Evolutionary conservation across 2,329 filamentous ascomycete genomes (phyloP), one percentile per base, ranked within the genome.

Genomic region (Diplodia seriata): DNA sequence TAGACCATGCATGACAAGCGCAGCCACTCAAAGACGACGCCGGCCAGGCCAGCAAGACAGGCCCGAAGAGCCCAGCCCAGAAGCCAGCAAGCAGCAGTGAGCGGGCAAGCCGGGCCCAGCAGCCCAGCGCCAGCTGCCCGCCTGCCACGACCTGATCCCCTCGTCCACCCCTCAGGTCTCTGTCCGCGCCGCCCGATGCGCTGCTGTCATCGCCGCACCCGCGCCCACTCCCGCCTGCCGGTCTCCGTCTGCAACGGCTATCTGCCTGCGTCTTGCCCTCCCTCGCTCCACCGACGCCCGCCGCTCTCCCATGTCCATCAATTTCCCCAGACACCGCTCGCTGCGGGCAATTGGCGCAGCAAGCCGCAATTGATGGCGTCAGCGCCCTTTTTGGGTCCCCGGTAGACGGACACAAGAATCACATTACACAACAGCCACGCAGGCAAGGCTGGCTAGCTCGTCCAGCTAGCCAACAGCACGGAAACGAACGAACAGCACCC

Each of bases 1-100:
- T 57, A 59, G 63, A 49, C 26, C 65, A 26, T 67, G 65, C 65
- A 67, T 57, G 65, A 59, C 65, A 61, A 67, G 65, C 54, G 65
- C 65, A 67, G 55, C 65, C 65, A 67, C 65, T 67, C 53, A 59
- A 53, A 26, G 36, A 61, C 9, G 51, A 23, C 26, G 40, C 51
- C 51, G n/a, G 56, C 56, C 36, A 31, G 53, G 53, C 53, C 53
- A 59, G 33, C 55, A 59, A 59, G 20, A 38, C 54, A 56, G 36
- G 53, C 31, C 51, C 51, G 51, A 36, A 26, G 36, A 57, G 36
- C 55, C 56, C 56, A 61, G 56, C 56, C 55, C 55, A 43, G 55
- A 59, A 59, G 38, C 55, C 55, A 43, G 55, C 55, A 12, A 43
- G 55, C 54, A 36, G 54, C 55, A 47, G 43, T 47, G 38, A 43